Conservation (phyloP, 352 stramenopile genomes). For the Phytophthora vignae region DNA sequence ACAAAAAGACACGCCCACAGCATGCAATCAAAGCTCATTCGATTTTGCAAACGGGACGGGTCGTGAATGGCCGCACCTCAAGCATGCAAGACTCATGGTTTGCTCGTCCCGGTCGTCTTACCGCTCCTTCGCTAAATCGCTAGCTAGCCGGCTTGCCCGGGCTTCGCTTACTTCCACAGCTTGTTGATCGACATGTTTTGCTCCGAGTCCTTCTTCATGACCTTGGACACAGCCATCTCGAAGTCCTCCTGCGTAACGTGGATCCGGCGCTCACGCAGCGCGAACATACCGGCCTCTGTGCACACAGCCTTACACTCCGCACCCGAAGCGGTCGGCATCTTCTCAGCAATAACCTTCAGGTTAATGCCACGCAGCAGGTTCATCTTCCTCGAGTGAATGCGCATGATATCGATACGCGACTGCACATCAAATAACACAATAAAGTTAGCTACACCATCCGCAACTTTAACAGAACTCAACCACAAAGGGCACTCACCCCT, state of each 20-base stretch:
- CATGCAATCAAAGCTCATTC: conserved; percentile 38
- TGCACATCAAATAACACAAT: conserved; percentile 35
- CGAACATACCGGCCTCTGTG: conserved; percentile 99
- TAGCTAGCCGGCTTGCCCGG: conserved; percentile 8
- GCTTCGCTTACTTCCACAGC: conserved; percentile 97
- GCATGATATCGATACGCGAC: conserved; percentile 97
- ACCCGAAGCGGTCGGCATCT: conserved; percentile 97
- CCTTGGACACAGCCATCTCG: conserved; percentile 99
- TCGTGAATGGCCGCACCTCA: background rate
- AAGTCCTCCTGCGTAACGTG: conserved; percentile 99
- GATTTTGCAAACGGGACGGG: conserved; percentile 30
- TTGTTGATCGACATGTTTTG: conserved; percentile 98
- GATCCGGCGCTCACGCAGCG: conserved; percentile 98
- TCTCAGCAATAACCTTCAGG: conserved; percentile 97
- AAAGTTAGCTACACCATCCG: conserved; percentile 17
- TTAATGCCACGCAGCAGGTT: conserved; percentile 99
- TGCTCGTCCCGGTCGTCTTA: conserved; percentile 7
- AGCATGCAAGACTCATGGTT: background rate
- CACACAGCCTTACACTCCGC: conserved; percentile 99
- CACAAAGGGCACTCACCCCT: conserved; percentile 62
- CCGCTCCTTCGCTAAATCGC: conserved; percentile 17
- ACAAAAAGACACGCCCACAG: conserved; percentile 8
- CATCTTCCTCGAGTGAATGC: conserved; percentile 99
- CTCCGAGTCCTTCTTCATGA: conserved; percentile 99
- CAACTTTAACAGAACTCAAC: background rate